phyloP scores from a whole-genome alignment of 2,329 filamentous ascomycete species.

The Emydomyces testavorans region DNA sequence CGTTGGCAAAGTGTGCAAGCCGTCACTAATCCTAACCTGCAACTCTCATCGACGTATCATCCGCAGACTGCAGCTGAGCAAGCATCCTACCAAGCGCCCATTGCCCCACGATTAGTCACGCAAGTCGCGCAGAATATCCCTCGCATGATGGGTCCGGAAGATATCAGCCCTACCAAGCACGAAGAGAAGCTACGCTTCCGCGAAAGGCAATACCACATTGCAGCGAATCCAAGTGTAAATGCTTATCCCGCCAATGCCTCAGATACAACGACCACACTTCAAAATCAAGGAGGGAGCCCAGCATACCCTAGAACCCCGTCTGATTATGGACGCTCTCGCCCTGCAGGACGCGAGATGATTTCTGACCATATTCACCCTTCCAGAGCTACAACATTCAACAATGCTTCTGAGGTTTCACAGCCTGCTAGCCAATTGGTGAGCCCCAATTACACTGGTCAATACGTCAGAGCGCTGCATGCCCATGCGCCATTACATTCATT shows the following conservation, averaged over 20 bases:
- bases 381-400: neutral
- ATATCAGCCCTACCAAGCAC: constrained; percentile 17
- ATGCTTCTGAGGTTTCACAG: neutral
- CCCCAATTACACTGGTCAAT: neutral
- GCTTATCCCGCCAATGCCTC: neutral
- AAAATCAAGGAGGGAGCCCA: neutral
- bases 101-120: neutral
- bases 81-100: neutral
- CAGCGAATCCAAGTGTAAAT: neutral
- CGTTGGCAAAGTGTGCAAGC: neutral
- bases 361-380: constrained; percentile 1
- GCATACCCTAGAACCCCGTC: neutral
- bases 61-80: neutral
- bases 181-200: constrained; percentile 14
- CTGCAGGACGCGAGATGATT: neutral
- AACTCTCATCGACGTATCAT: neutral
- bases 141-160: constrained; percentile 14
- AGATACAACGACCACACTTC: neutral
- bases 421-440: neutral
- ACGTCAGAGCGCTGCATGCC: neutral
- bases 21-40: neutral
- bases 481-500: constrained; percentile 4
- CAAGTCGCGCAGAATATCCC: neutral
- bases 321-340: neutral
- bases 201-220: constrained; percentile 1